Evolutionary conservation across 2,329 filamentous ascomycete genomes (phyloP).

Genomic region (Fusarium albosuccineum): DNA sequence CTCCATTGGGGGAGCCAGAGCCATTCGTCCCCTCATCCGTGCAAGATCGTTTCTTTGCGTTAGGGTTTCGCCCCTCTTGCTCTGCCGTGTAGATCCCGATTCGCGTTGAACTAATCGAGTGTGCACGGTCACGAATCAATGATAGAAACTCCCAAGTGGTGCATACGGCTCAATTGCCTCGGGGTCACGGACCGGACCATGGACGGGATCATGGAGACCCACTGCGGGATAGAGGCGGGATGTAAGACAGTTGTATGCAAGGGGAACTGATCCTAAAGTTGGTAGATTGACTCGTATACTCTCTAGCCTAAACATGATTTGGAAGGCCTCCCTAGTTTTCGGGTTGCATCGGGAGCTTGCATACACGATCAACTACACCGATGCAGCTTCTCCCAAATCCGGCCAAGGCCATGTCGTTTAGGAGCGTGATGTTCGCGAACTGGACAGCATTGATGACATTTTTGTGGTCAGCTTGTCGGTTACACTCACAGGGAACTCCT

Average conservation of each 20-base stretch:
- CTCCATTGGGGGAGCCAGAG: too few relatives aligned
- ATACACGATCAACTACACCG: conserved; percentile 6
- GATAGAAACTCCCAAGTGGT: not conserved
- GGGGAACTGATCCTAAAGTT: conserved; percentile 4
- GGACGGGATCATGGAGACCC: too few relatives aligned
- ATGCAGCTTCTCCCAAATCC: conserved; percentile 28
- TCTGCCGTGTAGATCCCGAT: too few relatives aligned
- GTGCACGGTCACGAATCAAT: too few relatives aligned
- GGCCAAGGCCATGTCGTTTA: conserved; percentile 18
- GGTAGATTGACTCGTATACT: not conserved
- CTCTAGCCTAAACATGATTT: conserved; percentile 3
- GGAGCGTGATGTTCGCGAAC: conserved; percentile 4
- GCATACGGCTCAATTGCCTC: not conserved
- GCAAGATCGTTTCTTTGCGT: too few relatives aligned
- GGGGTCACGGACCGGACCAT: not conserved
- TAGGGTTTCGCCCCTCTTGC: too few relatives aligned
- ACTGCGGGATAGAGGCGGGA: not conserved
- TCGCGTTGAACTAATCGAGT: too few relatives aligned
- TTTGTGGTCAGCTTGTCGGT: conserved; percentile 8
- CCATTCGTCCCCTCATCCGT: too few relatives aligned
- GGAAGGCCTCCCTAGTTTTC: conserved; percentile 8
- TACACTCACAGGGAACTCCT: conserved; percentile 21
- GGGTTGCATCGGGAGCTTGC: conserved; percentile 13
- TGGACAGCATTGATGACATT: conserved; percentile 9
- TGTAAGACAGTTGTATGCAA: conserved; percentile 31